Evolutionary conservation across 2,329 filamentous ascomycete species (phyloP).

Genomic region (Xylaria sp.): DNA sequence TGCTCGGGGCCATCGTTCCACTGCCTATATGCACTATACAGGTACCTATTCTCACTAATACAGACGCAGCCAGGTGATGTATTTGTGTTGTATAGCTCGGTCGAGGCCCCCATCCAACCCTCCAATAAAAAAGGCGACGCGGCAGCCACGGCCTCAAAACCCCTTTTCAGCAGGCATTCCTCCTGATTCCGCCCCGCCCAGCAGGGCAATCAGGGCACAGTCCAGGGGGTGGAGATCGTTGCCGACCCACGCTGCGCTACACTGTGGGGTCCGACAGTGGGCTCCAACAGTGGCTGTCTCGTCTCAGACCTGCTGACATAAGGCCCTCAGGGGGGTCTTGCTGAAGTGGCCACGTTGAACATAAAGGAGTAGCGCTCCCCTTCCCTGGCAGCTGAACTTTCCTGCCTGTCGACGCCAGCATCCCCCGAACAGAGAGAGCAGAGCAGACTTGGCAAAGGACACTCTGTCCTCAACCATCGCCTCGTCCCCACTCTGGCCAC

Average conservation of each 20-base stretch:
- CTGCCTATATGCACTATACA: neutral
- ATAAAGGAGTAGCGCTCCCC: conserved; percentile 37
- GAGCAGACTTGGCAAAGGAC: conserved; percentile 36
- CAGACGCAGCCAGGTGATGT: neutral
- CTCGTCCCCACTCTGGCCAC: conserved; percentile 8
- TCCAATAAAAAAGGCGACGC: conserved; percentile 28
- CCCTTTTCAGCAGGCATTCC: conserved; percentile 26
- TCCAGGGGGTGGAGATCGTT: neutral
- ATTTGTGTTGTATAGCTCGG: neutral
- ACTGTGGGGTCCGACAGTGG: neutral
- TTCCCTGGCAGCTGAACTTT: neutral
- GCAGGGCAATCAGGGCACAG: conserved; percentile 14
- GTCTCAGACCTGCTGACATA: conserved; percentile 32
- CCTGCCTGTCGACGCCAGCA: neutral
- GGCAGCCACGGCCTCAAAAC: conserved; percentile 10
- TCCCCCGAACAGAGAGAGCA: neutral
- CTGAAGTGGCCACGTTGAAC: conserved; percentile 40
- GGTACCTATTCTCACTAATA: neutral
- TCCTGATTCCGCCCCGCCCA: conserved; percentile 34
- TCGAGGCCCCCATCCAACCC: neutral
- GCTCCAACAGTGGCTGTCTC: conserved; percentile 29
- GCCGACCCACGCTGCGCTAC: neutral
- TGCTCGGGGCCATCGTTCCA: conserved; percentile 28
- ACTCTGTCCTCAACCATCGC: conserved; percentile 41
- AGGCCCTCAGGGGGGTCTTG: neutral